Base-by-base conservation (phyloP, 495 filamentous ascomycete species). In the Zalerion maritima region DNA sequence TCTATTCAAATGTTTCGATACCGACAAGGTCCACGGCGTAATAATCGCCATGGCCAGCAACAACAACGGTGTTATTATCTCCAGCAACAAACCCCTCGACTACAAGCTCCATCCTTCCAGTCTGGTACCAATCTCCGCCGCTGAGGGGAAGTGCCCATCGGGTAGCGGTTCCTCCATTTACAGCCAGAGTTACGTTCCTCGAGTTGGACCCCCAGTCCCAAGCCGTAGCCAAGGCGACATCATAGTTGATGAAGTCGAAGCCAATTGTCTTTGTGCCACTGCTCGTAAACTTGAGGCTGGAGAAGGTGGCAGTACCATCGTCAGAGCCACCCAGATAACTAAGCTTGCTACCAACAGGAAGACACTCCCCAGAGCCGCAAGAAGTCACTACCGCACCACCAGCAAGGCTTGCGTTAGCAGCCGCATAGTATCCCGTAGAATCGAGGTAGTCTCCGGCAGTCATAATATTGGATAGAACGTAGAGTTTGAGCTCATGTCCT, bases 171-270 rank as follows among this genome's bases (percentile, higher is more conserved):
- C 41, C 48, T 5, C 43, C 54, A 21, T 69, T 69, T 0, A 71
- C 45, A 0, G 47, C 29, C 10, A 68, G 35, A 1, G 62, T 64
- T 18, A 67, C 47, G 29, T 67, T 68, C 1, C 60, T 41, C 0
- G 57, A 49, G 21, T 66, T 69, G 0, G 52, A 45, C 0, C 60
- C 62, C 27, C 40, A 52, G 0, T 30, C 45, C 57, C 56, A 67
- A 5, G 58, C 38, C 2, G 40, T 54, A 1, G 49, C 42, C 12
- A 65, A 53, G 0, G 66, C 55, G 26, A 69, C 40, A 4, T 64
- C 63, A 31, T 68, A 63, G 37, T 69, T 67, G 39, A 65, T 60
- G 24, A 59, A 67, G 36, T 62, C 55, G 8, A 68, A 32, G 13
- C 56, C 55, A 3, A 62, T 18, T 16, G 57, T 54, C 35, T 63